Percentiles rank a stretch among this genome's conserved stretches.
Evolutionary conservation across 306 rosid species (phyloP).

Genomic region (Vachellia pachyceras): DNA sequence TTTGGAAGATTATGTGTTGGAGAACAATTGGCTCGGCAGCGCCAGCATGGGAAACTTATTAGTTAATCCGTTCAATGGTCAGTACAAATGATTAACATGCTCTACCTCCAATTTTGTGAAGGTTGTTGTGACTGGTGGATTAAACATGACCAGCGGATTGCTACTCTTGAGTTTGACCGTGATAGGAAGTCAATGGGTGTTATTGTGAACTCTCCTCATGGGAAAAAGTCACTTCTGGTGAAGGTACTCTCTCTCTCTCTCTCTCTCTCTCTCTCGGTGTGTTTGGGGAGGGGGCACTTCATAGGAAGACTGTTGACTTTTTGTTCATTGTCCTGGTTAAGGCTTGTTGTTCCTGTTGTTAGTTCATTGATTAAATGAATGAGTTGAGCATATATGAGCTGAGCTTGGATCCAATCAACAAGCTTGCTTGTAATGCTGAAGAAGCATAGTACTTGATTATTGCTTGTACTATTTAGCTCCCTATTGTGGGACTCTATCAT

Average conservation of each 20-base stretch:
- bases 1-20: background rate
- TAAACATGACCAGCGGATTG: conserved; percentile 53
- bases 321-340: too few relatives aligned
- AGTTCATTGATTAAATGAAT: background rate
- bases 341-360: too few relatives aligned
- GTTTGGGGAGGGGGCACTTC: background rate
- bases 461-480: too few relatives aligned
- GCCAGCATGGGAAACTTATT: background rate
- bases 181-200: conserved; percentile 78
- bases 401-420: background rate
- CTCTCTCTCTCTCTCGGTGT: background rate
- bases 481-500: too few relatives aligned
- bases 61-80: background rate
- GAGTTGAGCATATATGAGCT: background rate
- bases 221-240: conserved; percentile 60
- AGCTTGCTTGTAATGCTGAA: too few relatives aligned
- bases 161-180: conserved; percentile 77
- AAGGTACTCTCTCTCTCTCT: conserved; percentile 59
- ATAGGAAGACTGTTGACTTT: background rate
- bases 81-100: background rate
- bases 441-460: too few relatives aligned
- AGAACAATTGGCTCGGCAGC: background rate
- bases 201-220: conserved; percentile 48
- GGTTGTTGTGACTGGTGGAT: conserved; percentile 64
- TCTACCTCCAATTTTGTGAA: conserved; percentile 11